Conservation (phyloP, 2,329 filamentous ascomycete genomes). For the Clonostachys sp. region DNA sequence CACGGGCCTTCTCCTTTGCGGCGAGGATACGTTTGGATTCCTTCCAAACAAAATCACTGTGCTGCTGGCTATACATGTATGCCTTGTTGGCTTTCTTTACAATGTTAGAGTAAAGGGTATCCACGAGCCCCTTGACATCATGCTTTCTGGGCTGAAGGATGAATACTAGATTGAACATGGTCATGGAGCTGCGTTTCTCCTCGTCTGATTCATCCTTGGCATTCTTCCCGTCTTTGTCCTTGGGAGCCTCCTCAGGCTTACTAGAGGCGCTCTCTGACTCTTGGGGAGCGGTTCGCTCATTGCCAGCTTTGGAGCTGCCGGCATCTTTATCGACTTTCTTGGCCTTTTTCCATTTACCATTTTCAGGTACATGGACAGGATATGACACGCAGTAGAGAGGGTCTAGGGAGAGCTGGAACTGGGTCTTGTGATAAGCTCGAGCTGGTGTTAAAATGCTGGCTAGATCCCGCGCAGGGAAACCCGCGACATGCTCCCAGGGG, state of each 20-base stretch:
- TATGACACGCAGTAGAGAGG: constrained; percentile 77
- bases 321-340: constrained; percentile 39
- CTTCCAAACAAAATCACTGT: constrained; percentile 85
- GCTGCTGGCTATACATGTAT: constrained; percentile 87
- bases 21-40: constrained; percentile 80
- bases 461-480: constrained; percentile 70
- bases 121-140: constrained; percentile 70
- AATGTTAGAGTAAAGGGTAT: constrained; percentile 79
- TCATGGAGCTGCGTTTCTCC: constrained; percentile 69
- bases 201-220: constrained; percentile 46
- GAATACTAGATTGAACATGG: constrained; percentile 97
- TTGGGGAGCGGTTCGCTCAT: constrained; percentile 7
- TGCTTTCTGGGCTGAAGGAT: constrained; percentile 76
- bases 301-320: constrained; percentile 16
- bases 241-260: constrained; percentile 10
- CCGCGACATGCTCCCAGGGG: constrained; percentile 70
- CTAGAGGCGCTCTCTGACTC: background rate
- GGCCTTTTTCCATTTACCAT: constrained; percentile 71
- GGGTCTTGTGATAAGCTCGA: constrained; percentile 71
- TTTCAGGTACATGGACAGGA: constrained; percentile 76
- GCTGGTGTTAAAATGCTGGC: constrained; percentile 76
- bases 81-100: constrained; percentile 91
- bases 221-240: constrained; percentile 22
- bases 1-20: constrained; percentile 77
- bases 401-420: constrained; percentile 79